Percentiles rank a stretch among this genome's conserved stretches.
Conservation (phyloP, 345 rosid genomes). For the Toxicodendron radicans region DNA sequence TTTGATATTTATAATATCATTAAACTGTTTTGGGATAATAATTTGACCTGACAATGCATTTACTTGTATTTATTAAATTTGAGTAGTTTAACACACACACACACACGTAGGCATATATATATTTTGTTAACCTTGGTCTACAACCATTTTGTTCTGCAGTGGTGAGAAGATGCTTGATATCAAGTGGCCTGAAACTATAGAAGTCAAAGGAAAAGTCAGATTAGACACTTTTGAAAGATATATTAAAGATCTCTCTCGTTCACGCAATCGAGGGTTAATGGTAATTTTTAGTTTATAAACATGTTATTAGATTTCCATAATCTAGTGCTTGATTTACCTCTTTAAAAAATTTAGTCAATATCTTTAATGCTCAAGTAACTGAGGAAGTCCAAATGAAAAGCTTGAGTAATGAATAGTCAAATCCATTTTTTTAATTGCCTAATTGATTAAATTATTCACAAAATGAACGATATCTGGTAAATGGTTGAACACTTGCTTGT, state of each 20-base stretch:
- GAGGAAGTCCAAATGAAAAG: not conserved
- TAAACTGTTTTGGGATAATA: not conserved
- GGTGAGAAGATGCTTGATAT: constrained; percentile 38
- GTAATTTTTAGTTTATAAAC: constrained; percentile 22
- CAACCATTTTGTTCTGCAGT: constrained; percentile 23
- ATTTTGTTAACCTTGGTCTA: constrained; percentile 7
- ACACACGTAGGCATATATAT: too few relatives aligned
- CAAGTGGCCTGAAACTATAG: constrained; percentile 32
- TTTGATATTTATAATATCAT: not conserved
- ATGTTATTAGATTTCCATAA: constrained; percentile 6
- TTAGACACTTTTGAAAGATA: constrained; percentile 38
- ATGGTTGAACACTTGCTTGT: not conserved
- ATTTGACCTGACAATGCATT: not conserved
- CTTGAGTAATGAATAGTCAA: not conserved
- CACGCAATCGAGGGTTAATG: constrained; percentile 38
- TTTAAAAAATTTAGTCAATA: not conserved
- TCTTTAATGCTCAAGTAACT: constrained; percentile 11
- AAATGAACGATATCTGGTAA: not conserved
- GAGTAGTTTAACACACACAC: not conserved
- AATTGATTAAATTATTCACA: not conserved
- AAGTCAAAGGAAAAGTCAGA: constrained; percentile 42
- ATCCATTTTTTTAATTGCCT: not conserved
- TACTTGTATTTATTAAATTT: not conserved
- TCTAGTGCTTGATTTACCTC: not conserved
- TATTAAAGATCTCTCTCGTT: constrained; percentile 38